Percentiles rank a stretch among this genome's conserved stretches.
These are phyloP conservation scores for Aspergillus baeticus DNA, from an alignment of 495 filamentous ascomycete genomes.

Conservation along the genomic window DNA sequence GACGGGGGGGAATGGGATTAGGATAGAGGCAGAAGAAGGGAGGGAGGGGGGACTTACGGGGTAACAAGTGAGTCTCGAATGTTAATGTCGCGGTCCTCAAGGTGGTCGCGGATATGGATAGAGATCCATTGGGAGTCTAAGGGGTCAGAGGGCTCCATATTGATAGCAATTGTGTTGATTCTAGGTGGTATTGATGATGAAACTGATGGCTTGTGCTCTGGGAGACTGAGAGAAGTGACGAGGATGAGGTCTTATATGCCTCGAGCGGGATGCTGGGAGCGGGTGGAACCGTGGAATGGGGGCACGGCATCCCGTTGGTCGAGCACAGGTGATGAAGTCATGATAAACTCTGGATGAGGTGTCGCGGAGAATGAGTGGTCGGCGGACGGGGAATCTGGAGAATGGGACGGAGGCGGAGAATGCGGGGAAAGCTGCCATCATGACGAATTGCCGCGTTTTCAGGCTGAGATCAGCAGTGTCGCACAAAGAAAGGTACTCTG, in stretches of 20 bases:
- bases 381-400: not conserved
- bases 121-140: constrained; percentile 29
- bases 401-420: not conserved
- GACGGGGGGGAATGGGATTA: not conserved
- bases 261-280: not conserved
- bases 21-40: not conserved
- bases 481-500: too few species aligned
- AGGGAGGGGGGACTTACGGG: constrained; percentile 19
- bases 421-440: constrained; percentile 11
- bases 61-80: constrained; percentile 36
- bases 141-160: constrained; percentile 28
- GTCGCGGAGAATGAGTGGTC: not conserved
- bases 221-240: not conserved
- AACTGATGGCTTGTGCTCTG: not conserved
- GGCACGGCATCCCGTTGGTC: not conserved
- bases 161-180: not conserved
- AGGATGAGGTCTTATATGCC: constrained; percentile 1
- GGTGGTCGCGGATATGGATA: constrained; percentile 40
- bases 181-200: not conserved
- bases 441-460: not conserved
- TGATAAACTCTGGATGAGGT: not conserved
- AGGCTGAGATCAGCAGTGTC: too few species aligned
- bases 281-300: not conserved
- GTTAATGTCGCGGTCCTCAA: constrained; percentile 29
- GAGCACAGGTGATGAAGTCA: constrained; percentile 6